Base-by-base conservation (phyloP, 768 basidiomycete species). In the Lactifluus piperatus region DNA sequence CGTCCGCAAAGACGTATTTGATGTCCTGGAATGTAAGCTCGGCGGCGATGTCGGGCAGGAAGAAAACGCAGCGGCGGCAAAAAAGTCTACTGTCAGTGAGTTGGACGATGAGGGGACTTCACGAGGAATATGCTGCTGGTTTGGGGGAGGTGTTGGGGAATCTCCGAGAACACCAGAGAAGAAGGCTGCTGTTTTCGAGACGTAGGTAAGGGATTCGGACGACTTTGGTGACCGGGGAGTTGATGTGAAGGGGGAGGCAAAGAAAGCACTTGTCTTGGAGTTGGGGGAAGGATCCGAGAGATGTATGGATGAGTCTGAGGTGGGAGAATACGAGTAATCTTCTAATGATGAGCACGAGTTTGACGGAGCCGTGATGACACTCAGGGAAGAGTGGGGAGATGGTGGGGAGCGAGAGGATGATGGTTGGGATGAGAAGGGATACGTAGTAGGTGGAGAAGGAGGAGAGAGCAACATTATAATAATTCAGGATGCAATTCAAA, bases 251-350 rank as follows among this genome's bases (percentile, higher is more conserved):
- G 64, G 57, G 0, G 55, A 51, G 32, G 50, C 53, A 18, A 64
- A 64, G 46, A 64, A 64, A 10, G 62, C 57, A 30, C 57, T 58
- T 36, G 64, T 64, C 49, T 64, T 64, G 5, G 61, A 57, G 46
- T 47, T 54, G 36, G 62, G 26, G 13, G 60, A 58, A 26, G 54
- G 32, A 9, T 57, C 60, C 11, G 60, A 51, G 27, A 10, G 54
- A 3, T 44, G 53, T 24, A 39, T 44, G 20, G 58, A 55, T n/a
- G 62, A 51, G n/a, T 20, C 36, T 22, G 55, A 53, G n/a, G 51
- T n/a, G 9, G 55, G 34, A 24, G 62, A 52, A 46, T 49, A 62
- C 2, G 60, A 22, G n/a, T 45, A 56, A 7, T 43, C 45, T 34
- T 52, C 51, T 55, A 54, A 27, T n/a, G 53, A 51, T 4, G 58